Conservation (phyloP, 352 stramenopile species). For the Phytophthora cryptogea region DNA sequence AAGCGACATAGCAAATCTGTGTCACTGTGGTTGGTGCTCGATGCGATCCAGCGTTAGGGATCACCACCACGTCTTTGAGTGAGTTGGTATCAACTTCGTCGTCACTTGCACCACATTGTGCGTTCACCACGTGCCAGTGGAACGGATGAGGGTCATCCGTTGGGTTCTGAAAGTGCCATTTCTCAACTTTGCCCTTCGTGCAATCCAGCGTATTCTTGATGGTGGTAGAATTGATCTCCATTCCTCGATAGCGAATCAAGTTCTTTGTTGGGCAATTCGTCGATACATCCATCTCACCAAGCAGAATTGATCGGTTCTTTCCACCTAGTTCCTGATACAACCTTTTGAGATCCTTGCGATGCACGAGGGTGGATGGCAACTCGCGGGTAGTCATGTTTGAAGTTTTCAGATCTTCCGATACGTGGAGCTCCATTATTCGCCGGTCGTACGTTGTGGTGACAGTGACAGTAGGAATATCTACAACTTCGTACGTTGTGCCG, state of each 20-base stretch:
- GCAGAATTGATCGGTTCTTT: slow-evolving; percentile 54
- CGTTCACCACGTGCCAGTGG: slow-evolving; percentile 80
- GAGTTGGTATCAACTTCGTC: slow-evolving; percentile 68
- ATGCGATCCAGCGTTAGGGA: slow-evolving; percentile 54
- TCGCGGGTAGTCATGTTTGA: slow-evolving; percentile 39
- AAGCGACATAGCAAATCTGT: slow-evolving; percentile 78
- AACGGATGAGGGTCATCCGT: slow-evolving; percentile 78
- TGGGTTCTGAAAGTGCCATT: slow-evolving; percentile 81
- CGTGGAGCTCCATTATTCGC: slow-evolving; percentile 58
- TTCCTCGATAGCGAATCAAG: slow-evolving; percentile 56
- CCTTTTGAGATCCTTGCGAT: slow-evolving; percentile 58
- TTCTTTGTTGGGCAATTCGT: slow-evolving; percentile 43
- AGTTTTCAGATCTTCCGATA: slow-evolving; percentile 44
- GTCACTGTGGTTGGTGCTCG: slow-evolving; percentile 47
- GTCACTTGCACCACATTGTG: slow-evolving; percentile 68
- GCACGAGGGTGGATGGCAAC: slow-evolving; percentile 43
- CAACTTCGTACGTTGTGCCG: slow-evolving; percentile 53
- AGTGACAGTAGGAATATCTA: slow-evolving; percentile 44
- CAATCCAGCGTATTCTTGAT: slow-evolving; percentile 55
- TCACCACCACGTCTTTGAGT: slow-evolving; percentile 78
- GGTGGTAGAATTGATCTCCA: slow-evolving; percentile 58
- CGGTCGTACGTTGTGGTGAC: slow-evolving; percentile 54
- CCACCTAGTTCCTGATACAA: slow-evolving; percentile 48
- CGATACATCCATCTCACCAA: slow-evolving; percentile 60
- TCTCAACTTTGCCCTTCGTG: slow-evolving; percentile 76